Evolutionary conservation across 305 asterid species (phyloP).

Genomic region (Solanum aculeatissimum): DNA sequence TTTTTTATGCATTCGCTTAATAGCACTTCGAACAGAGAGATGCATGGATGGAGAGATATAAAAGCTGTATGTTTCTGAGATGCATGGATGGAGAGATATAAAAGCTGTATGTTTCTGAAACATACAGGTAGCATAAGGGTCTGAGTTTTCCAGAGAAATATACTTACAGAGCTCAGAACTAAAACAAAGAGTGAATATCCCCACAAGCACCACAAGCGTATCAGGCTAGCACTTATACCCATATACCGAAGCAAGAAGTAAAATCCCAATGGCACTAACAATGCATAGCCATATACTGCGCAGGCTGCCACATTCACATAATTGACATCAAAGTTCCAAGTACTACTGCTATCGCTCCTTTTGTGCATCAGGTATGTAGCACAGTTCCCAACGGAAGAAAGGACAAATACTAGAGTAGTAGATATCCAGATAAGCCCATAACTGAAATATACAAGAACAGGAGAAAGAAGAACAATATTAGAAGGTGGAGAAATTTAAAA

Average conservation of each 20-base stretch:
- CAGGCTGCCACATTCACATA: constrained; percentile 66
- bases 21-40: background rate
- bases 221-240: constrained; percentile 71
- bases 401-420: constrained; percentile 71
- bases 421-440: constrained; percentile 94
- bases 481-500: background rate
- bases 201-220: constrained; percentile 98
- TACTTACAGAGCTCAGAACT: constrained; percentile 69
- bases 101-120: background rate
- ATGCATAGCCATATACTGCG: constrained; percentile 70
- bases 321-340: constrained; percentile 77
- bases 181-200: constrained; percentile 91
- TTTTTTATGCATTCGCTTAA: background rate
- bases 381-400: constrained; percentile 78
- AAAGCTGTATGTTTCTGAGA: background rate
- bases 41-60: background rate
- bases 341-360: constrained; percentile 26
- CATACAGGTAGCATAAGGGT: background rate
- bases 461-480: background rate
- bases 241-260: constrained; percentile 79
- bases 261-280: constrained; percentile 78
- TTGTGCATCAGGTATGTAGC: constrained; percentile 68
- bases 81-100: background rate
- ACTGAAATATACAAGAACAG: constrained; percentile 19
- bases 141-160: constrained; percentile 1